A percentile compares a stretch with the other conserved stretches of the same genome.
phyloP scores from a whole-genome alignment of 306 rosid genomes.

The Quillaja saponaria region DNA sequence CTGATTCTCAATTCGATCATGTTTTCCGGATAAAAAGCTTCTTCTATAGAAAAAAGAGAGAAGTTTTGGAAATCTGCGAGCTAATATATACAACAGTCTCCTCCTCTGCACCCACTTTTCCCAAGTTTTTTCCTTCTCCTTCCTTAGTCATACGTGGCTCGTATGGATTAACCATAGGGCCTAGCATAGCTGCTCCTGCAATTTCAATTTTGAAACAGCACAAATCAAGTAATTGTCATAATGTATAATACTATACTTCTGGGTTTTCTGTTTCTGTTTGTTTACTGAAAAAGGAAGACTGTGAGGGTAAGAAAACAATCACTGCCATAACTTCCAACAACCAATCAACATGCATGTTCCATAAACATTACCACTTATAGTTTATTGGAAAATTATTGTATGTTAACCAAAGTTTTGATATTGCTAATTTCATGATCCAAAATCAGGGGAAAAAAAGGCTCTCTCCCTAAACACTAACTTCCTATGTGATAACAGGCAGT shows the following conservation, averaged over 20 bases:
- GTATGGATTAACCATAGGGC: constrained; percentile 85
- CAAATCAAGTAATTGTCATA: constrained; percentile 19
- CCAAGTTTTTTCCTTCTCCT: constrained; percentile 82
- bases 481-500: too few species aligned
- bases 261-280: too few species aligned
- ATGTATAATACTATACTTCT: background rate
- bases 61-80: constrained; percentile 73
- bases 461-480: too few species aligned
- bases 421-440: too few species aligned
- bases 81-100: constrained; percentile 61
- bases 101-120: constrained; percentile 77
- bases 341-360: too few species aligned
- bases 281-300: constrained; percentile 1
- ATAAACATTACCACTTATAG: too few species aligned
- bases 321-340: constrained; percentile 12
- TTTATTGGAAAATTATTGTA: too few species aligned
- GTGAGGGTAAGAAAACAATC: constrained; percentile 16
- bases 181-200: constrained; percentile 85
- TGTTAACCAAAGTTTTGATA: too few species aligned
- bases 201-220: constrained; percentile 31
- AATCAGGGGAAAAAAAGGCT: too few species aligned
- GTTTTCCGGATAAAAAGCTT: constrained; percentile 78
- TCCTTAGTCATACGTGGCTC: constrained; percentile 72
- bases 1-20: constrained; percentile 64
- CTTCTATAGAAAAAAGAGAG: constrained; percentile 64